Percentiles rank a stretch among this genome's conserved stretches.
phyloP scores from a whole-genome alignment of 345 rosid genomes.

The Balakata baccata region DNA sequence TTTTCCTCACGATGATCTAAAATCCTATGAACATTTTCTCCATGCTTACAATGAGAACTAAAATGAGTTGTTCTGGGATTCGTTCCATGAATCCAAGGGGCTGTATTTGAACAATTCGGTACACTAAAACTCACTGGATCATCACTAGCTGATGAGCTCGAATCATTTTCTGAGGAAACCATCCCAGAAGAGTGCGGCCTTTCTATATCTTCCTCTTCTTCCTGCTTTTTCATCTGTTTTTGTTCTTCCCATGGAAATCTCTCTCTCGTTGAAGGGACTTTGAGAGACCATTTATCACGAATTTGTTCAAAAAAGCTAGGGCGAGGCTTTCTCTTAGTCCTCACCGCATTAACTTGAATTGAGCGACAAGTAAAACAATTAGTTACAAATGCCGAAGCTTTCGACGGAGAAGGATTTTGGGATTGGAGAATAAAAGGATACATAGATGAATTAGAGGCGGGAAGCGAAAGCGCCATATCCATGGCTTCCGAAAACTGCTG shows the following conservation, averaged over 20 bases:
- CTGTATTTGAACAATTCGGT: slow-evolving; percentile 21
- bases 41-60: slow-evolving; percentile 23
- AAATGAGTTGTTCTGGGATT: slow-evolving; percentile 21
- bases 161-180: slow-evolving; percentile 23
- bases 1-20: slow-evolving; percentile 11
- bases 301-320: slow-evolving; percentile 75
- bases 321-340: slow-evolving; percentile 46
- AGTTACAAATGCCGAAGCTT: slow-evolving; percentile 21
- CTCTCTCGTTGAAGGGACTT: slow-evolving; percentile 42
- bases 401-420: slow-evolving; percentile 6
- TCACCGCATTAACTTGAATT: slow-evolving; percentile 22
- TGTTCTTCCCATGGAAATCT: slow-evolving; percentile 73
- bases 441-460: slow-evolving; percentile 10
- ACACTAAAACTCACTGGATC: slow-evolving; percentile 31
- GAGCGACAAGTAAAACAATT: slow-evolving; percentile 24
- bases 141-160: slow-evolving; percentile 21
- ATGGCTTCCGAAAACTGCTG: neutral
- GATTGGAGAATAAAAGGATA: slow-evolving; percentile 20
- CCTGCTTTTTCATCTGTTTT: slow-evolving; percentile 22
- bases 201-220: slow-evolving; percentile 19
- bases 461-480: slow-evolving; percentile 44
- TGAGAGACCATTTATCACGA: slow-evolving; percentile 66
- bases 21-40: slow-evolving; percentile 11
- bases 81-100: slow-evolving; percentile 71
- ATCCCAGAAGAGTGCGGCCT: slow-evolving; percentile 21